These are phyloP conservation scores for Paraphysoderma sedebokerense DNA, from an alignment of 371 early-diverging fungal species.

Conservation along the genomic window DNA sequence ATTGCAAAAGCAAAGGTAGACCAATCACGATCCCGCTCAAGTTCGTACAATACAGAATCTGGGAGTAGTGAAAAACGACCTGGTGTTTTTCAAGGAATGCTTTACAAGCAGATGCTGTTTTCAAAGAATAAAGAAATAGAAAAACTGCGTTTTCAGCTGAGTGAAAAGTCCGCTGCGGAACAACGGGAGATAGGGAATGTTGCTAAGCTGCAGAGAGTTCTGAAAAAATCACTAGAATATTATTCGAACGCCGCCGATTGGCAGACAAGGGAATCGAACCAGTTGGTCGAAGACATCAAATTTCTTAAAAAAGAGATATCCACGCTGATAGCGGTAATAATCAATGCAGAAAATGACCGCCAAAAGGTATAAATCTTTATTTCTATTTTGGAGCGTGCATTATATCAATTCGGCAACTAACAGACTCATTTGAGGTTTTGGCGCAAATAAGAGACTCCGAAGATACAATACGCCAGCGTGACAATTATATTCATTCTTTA, in stretches of 20 bases:
- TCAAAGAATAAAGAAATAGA: background rate
- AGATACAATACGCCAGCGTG: too few relatives aligned
- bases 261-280: background rate
- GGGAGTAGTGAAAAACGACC: too few relatives aligned
- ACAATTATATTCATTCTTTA: too few relatives aligned
- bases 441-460: too few relatives aligned
- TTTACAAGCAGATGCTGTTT: too few relatives aligned
- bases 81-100: too few relatives aligned
- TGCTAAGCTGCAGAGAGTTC: background rate
- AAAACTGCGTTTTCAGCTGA: background rate
- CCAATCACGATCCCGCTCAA: too few relatives aligned
- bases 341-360: background rate
- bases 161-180: background rate
- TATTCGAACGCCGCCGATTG: background rate
- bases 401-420: too few relatives aligned
- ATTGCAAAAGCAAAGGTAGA: too few relatives aligned
- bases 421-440: too few relatives aligned
- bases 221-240: background rate
- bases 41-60: too few relatives aligned
- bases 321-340: background rate
- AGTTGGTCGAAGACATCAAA: background rate
- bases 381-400: too few relatives aligned
- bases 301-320: background rate
- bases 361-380: background rate
- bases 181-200: background rate